Evolutionary conservation across 768 basidiomycete species (phyloP).

Genomic region (Mycena albidolilacea): DNA sequence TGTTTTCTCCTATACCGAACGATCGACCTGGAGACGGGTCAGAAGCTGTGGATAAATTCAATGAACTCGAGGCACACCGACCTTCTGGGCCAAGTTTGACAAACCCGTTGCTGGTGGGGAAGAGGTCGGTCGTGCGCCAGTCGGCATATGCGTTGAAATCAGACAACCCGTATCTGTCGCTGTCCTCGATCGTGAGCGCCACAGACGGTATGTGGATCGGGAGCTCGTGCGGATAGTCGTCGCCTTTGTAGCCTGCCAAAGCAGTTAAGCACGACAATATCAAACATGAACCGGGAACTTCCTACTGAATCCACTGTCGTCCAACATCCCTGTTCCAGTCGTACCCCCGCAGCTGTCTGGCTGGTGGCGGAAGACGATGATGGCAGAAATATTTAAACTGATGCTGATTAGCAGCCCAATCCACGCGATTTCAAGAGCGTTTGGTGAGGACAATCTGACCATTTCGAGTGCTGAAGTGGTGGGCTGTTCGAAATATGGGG

Average conservation of each 20-base stretch:
- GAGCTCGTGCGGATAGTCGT: conserved; percentile 38
- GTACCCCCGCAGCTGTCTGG: background rate
- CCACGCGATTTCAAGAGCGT: conserved; percentile 34
- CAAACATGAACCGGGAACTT: background rate
- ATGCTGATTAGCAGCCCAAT: conserved; percentile 33
- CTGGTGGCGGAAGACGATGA: conserved; percentile 32
- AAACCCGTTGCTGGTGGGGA: conserved; percentile 38
- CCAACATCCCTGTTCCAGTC: background rate
- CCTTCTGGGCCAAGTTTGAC: conserved; percentile 38
- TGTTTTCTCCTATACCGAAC: conserved; percentile 11
- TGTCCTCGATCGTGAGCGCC: conserved; percentile 37
- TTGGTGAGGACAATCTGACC: conserved; percentile 19
- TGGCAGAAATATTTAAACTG: conserved; percentile 35
- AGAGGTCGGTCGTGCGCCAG: conserved; percentile 40
- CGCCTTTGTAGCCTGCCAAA: conserved; percentile 36
- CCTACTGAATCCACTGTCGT: conserved; percentile 40
- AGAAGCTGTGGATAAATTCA: background rate
- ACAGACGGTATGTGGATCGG: conserved; percentile 33
- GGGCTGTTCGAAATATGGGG: background rate
- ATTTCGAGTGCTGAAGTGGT: conserved; percentile 6
- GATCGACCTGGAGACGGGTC: conserved; percentile 14
- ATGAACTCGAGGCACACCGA: background rate
- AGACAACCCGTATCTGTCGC: conserved; percentile 38
- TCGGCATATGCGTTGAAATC: conserved; percentile 36
- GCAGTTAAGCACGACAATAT: background rate